A percentile compares a stretch with the other conserved stretches of the same genome.
Conservation (phyloP, 306 rosid genomes). For the Sindora glabra region DNA sequence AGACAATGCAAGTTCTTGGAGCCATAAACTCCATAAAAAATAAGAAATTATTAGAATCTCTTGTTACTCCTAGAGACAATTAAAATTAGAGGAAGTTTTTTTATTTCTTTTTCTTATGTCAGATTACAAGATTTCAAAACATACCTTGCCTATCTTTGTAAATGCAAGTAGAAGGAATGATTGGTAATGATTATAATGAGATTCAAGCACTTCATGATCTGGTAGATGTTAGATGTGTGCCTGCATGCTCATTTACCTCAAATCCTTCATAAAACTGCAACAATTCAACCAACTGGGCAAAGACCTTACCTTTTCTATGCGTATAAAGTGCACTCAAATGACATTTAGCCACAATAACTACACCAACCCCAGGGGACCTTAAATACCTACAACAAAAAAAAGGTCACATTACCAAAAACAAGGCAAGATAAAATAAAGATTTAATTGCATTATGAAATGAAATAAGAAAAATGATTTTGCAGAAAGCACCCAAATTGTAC, state of each 20-base stretch:
- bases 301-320: slow-evolving; percentile 89
- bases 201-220: slow-evolving; percentile 89
- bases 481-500: no score
- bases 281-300: slow-evolving; percentile 89
- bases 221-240: slow-evolving; percentile 82
- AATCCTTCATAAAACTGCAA: slow-evolving; percentile 91
- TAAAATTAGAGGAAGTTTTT: neutral
- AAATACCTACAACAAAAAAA: slow-evolving; percentile 50
- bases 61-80: neutral
- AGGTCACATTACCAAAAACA: no score
- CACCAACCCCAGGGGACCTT: slow-evolving; percentile 93
- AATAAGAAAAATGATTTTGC: no score
- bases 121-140: slow-evolving; percentile 13
- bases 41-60: neutral
- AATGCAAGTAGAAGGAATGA: slow-evolving; percentile 84
- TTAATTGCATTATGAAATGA: no score
- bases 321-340: slow-evolving; percentile 89
- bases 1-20: slow-evolving; percentile 72
- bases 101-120: neutral
- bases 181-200: slow-evolving; percentile 74
- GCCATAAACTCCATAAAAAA: slow-evolving; percentile 40
- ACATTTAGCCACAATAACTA: slow-evolving; percentile 95
- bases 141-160: slow-evolving; percentile 76
- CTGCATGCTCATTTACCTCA: slow-evolving; percentile 91
- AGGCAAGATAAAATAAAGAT: no score